These are phyloP conservation scores for Cercospora berteroae DNA, from an alignment of 2,329 filamentous ascomycete genomes.

Conservation along the genomic window DNA sequence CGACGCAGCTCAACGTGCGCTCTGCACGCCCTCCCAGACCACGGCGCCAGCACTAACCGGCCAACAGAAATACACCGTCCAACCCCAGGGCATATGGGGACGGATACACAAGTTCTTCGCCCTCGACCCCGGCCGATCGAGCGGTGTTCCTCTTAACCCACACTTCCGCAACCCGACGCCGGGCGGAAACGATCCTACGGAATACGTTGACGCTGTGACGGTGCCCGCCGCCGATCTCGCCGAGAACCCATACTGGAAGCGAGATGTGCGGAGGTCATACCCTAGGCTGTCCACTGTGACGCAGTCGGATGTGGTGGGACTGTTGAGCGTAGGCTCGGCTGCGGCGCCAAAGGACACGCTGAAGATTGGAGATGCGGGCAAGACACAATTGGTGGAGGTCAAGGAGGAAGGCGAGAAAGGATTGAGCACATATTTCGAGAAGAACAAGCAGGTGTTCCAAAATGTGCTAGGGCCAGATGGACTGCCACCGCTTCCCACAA, in stretches of 20 bases:
- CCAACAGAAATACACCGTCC: conserved; percentile 87
- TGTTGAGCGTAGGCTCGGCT: conserved; percentile 81
- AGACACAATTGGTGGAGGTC: conserved; percentile 70
- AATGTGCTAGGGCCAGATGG: conserved; percentile 71
- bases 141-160: conserved; percentile 87
- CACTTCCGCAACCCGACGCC: conserved; percentile 86
- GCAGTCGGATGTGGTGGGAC: conserved; percentile 80
- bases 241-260: conserved; percentile 95
- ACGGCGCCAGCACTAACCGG: conserved; percentile 6
- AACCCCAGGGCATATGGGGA: conserved; percentile 87
- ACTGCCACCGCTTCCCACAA: conserved; percentile 80
- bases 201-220: conserved; percentile 80
- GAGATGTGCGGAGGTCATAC: conserved; percentile 80
- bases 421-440: conserved; percentile 71
- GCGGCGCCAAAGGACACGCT: conserved; percentile 70
- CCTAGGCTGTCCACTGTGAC: conserved; percentile 74
- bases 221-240: conserved; percentile 81
- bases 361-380: conserved; percentile 72
- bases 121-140: conserved; percentile 83
- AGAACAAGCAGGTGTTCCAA: conserved; percentile 54
- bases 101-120: conserved; percentile 72
- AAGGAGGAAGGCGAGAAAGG: conserved; percentile 72
- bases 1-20: conserved; percentile 23
- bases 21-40: background rate
- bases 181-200: conserved; percentile 65